Base-by-base conservation (phyloP, 257 asterid species). In the Lavandula angustifolia region DNA sequence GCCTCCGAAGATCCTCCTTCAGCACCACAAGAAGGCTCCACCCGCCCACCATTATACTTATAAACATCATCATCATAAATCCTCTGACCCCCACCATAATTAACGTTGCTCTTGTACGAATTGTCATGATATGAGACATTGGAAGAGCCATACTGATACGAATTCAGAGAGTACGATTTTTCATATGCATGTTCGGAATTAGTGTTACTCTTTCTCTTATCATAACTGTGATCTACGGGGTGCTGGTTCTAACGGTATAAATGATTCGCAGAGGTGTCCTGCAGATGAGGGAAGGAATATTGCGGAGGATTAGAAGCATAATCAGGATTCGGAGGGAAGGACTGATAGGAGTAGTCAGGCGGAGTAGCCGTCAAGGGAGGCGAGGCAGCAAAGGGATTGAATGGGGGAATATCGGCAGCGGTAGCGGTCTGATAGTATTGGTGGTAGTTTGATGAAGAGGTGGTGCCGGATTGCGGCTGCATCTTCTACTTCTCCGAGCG, bases 11-110 rank as follows among this genome's bases (percentile, higher is more conserved):
- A 78, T 59, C 73, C 62, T 22, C 76, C 85, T 58, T 66, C 74
- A 61, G 79, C 88, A 41, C 84, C 81, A 72, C 59, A 79, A 5
- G 80, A 27, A 64, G 70, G 13, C 63, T 76, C 85, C 54, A 48
- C 75, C 49, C 69, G 79, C 14, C 79, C 83, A n/a, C 84, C 89
- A 57, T 64, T 74, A 48, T 91, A 91, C 67, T 85, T 85, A 59
- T 78, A 84, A 68, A 85, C 87, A 74, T 87, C 94, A 57, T 71
- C 72, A 58, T 75, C 91, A 66, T 74, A 74, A 56, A 9, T 5
- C 44, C 84, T 83, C 54, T 79, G 83, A 55, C 81, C 87, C 10
- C 82, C 87, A 13, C 81, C 87, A 54, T 64, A 76, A 71, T 66
- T 70, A 42, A 52, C 61, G 43, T 34, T 73, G 75, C 71, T 72